phyloP scores from a whole-genome alignment of 257 asterid genomes.

The Thymus mandschuricus region DNA sequence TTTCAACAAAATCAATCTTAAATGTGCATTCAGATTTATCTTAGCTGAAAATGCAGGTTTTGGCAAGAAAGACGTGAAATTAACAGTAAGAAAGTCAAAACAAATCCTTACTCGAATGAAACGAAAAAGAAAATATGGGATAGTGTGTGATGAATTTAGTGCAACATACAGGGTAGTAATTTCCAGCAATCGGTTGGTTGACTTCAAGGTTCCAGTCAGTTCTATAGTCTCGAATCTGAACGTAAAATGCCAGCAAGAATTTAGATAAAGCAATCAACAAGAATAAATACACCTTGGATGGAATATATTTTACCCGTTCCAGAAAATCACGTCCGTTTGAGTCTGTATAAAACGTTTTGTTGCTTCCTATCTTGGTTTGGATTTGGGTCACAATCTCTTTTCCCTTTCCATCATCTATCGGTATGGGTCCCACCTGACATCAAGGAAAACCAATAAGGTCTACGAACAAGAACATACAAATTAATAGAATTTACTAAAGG shows the following conservation, averaged over 20 bases:
- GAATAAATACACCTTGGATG: not conserved
- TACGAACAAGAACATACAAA: not conserved
- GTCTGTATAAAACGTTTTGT: slow-evolving; percentile 83
- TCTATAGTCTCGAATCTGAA: slow-evolving; percentile 74
- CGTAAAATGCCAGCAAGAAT: not conserved
- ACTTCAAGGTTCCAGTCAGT: slow-evolving; percentile 80
- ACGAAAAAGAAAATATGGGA: not conserved
- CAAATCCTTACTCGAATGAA: slow-evolving; percentile 2
- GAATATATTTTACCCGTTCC: slow-evolving; percentile 56
- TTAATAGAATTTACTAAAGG: not conserved
- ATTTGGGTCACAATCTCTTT: slow-evolving; percentile 83
- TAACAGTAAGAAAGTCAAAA: no score
- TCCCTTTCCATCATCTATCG: slow-evolving; percentile 76
- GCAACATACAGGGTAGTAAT: slow-evolving; percentile 76
- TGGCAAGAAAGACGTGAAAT: not conserved
- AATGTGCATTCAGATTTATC: not conserved
- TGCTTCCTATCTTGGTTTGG: slow-evolving; percentile 63
- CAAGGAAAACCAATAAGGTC: slow-evolving; percentile 22
- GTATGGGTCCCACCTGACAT: slow-evolving; percentile 92
- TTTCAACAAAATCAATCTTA: not conserved
- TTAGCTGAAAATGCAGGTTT: not conserved
- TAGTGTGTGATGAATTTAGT: not conserved
- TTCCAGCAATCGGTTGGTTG: slow-evolving; percentile 81
- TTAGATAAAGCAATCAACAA: slow-evolving; percentile 6
- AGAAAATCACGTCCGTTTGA: slow-evolving; percentile 95